These are phyloP conservation scores for Phytopythium ostracodes DNA, from an alignment of 352 stramenopile species.

Conservation along the genomic window DNA sequence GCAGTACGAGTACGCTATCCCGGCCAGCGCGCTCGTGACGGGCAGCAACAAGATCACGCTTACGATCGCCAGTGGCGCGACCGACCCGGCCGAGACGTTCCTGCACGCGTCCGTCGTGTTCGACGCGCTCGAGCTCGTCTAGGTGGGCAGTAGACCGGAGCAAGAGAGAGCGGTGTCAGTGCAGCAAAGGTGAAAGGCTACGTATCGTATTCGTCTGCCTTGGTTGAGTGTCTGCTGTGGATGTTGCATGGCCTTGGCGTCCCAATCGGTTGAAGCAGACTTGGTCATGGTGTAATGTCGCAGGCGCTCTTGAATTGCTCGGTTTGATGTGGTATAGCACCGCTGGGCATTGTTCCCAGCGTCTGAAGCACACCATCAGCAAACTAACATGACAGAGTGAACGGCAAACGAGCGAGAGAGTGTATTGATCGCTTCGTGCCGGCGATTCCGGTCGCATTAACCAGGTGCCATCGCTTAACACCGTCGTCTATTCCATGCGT, in stretches of 20 bases:
- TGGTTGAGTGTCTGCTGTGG: neutral
- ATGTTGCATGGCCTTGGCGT: no score
- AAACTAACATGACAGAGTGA: neutral
- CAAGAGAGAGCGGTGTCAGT: no score
- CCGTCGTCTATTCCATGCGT: constrained; percentile 92
- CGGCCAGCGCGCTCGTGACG: constrained; percentile 24
- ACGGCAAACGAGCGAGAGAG: constrained; percentile 4
- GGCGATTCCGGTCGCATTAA: constrained; percentile 82
- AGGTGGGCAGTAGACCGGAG: neutral
- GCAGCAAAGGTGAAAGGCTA: no score
- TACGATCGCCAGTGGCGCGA: constrained; percentile 36
- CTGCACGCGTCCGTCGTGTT: constrained; percentile 40
- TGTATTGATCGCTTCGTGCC: constrained; percentile 19
- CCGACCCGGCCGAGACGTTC: constrained; percentile 34
- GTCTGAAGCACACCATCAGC: no score
- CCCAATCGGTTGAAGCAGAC: no score
- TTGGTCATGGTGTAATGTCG: no score
- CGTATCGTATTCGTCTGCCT: neutral
- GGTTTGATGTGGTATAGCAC: no score
- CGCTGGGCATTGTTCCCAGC: no score
- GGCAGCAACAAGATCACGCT: constrained; percentile 36
- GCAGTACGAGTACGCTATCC: constrained; percentile 45
- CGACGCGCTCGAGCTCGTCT: constrained; percentile 43
- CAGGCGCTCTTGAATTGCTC: no score
- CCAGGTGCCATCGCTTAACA: constrained; percentile 91